Base-by-base conservation (phyloP, 352 stramenopile species). In the Pythium plurisporium region DNA sequence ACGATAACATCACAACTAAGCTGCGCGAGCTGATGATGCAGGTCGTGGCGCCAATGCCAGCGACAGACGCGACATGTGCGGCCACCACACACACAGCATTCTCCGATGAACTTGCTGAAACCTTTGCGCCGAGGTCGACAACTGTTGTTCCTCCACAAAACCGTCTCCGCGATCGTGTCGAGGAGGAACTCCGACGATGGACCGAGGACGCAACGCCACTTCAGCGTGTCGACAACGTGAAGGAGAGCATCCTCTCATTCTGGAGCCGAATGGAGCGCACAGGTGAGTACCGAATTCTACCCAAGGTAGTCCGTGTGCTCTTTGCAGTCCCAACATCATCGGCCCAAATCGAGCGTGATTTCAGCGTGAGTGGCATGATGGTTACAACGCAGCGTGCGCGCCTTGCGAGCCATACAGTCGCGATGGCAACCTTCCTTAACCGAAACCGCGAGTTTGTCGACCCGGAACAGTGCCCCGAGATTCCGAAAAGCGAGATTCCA, bases 291-390 rank as follows among this genome's bases (percentile, higher is more conserved):
- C 23, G 27, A 17, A 34, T 41, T 20, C 55, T 62, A 1, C 55
- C 43, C 2, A 55, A 34, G 5, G 7, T 62, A 11, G 45, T 20
- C 1, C 45, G 55, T 4, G 26, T 62, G 6, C 2, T 62, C 1
- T 55, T 50, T 29, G 33, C 55, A 8, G 5, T 55, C 1, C 45
- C 55, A 14, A 34, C 11, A 6, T 62, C 55, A 14, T 55, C 55
- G 3, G 45, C 55, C 1, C 44, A 62, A 12, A 55, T 62, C 23
- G 55, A 62, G n/a, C 55, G 45, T 5, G 55, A 62, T 30, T 55
- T 62, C 17, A 41, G 36, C 3, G 5, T 43, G 6, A 34, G 44
- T 27, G 44, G 45, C 1, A 6, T 8, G 5, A 48, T 62, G 43
- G 34, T 55, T 1, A 41, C 19, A 4, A 33, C 0, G 10, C 44